A percentile compares a stretch with the other conserved stretches of the same genome.
phyloP scores from a whole-genome alignment of 495 filamentous ascomycete species.

The Chaetomium fimeti region DNA sequence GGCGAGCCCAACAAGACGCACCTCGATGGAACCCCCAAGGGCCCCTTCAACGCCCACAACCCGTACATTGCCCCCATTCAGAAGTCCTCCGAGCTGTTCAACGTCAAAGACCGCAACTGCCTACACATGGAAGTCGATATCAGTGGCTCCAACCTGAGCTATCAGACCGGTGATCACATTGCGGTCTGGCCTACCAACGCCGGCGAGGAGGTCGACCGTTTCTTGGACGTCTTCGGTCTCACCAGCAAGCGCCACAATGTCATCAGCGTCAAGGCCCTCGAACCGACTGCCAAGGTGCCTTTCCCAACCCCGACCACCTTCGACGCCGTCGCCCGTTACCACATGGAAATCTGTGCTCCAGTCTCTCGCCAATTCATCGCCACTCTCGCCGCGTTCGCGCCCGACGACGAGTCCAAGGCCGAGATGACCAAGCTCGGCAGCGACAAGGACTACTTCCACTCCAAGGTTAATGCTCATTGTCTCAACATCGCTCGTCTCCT shows the following conservation, averaged over 20 bases:
- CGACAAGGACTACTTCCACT: slow-evolving; percentile 95
- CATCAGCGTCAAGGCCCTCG: slow-evolving; percentile 85
- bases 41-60: slow-evolving; percentile 95
- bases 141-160: slow-evolving; percentile 77
- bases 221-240: slow-evolving; percentile 77
- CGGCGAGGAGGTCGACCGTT: slow-evolving; percentile 86
- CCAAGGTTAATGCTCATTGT: slow-evolving; percentile 76
- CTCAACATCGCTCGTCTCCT: slow-evolving; percentile 90
- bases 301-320: slow-evolving; percentile 97
- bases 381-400: slow-evolving; percentile 83
- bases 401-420: slow-evolving; percentile 75
- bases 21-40: slow-evolving; percentile 78
- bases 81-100: slow-evolving; percentile 88
- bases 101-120: slow-evolving; percentile 89
- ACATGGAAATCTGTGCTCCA: slow-evolving; percentile 93
- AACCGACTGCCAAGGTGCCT: slow-evolving; percentile 94
- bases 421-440: slow-evolving; percentile 84
- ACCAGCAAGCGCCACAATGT: slow-evolving; percentile 75
- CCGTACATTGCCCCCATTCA: slow-evolving; percentile 93
- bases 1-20: slow-evolving; percentile 97
- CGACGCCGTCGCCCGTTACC: slow-evolving; percentile 90
- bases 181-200: slow-evolving; percentile 97
- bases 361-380: slow-evolving; percentile 95
- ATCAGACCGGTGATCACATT: slow-evolving; percentile 96
- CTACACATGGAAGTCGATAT: slow-evolving; percentile 96